These are phyloP conservation scores for Coffea humblotiana DNA, from an alignment of 305 asterid species.

Conservation along the genomic window DNA sequence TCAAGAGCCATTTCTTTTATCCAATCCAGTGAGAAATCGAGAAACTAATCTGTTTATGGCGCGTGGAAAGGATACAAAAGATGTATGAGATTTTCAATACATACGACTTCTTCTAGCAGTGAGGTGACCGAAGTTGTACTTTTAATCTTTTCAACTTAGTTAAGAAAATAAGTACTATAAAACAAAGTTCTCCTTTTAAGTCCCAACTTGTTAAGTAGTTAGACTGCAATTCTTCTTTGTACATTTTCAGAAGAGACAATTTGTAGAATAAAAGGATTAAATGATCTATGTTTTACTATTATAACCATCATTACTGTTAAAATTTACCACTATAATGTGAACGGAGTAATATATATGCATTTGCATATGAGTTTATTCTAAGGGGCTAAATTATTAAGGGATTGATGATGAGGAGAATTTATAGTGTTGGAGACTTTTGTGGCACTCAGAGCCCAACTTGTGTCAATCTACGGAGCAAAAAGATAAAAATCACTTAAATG, in stretches of 20 bases:
- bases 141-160: not conserved
- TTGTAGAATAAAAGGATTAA: not conserved
- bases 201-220: not conserved
- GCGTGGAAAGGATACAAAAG: not conserved
- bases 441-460: not conserved
- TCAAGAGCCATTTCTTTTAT: not conserved
- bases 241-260: not conserved
- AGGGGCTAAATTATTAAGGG: not conserved
- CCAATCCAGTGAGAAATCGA: not conserved
- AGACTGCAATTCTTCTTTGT: not conserved
- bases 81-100: not conserved
- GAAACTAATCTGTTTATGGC: not conserved
- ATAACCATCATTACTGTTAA: not conserved
- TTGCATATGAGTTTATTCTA: not conserved
- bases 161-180: not conserved
- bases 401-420: constrained; percentile 1
- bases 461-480: not conserved
- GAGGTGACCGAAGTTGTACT: not conserved
- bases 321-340: not conserved
- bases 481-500: not conserved
- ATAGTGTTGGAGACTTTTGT: not conserved
- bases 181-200: not conserved
- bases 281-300: not conserved
- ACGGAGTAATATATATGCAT: not conserved
- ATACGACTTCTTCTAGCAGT: not conserved